Evolutionary conservation across 2,329 filamentous ascomycete genomes (phyloP), one percentile per base, ranked within the genome.

Genomic region (Pestalotiopsis sp.): DNA sequence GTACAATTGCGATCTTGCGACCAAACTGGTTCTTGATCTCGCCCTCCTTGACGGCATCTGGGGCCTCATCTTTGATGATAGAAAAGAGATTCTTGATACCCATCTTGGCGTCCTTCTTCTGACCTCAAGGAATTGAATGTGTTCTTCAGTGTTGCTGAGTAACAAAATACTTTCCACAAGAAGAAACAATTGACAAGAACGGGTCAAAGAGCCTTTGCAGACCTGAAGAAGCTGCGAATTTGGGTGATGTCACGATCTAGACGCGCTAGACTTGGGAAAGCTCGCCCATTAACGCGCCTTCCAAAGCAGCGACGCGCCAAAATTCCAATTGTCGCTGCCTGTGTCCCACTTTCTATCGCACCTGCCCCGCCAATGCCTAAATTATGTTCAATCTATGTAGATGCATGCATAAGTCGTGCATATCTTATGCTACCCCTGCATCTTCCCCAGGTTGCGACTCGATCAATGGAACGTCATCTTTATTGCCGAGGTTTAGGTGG

Each of bases 1-100:
- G 79, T 85, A 97, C 95, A 82, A 98, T 98, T 66, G 95, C 95
- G 70, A 99, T 95, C 83, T 99, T 99, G 80, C 96, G 93, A 72
- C 96, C 96, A 79, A 99, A 99, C 73, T 99, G 96, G 75, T 95
- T 95, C 84, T 99, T 99, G 86, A 99, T 99, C 79, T 99, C 96
- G 70, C 96, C 94, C 78, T 94, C 92, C 82, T 98, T 98, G 86
- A 98, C 89, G 41, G 96, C 92, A 83, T 95, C 93, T n/a, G 96
- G 96, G 73, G 94, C 93, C 84, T 98, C 92, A 78, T 98, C 95
- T 77, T 93, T 92, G 82, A 96, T 94, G 80, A 96, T 91, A 73
- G 89, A 87, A 80, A 91, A 94, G 58, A 96, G 88, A 75, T 93
- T 89, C 85, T 91, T 91, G 75, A 91, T 91, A 80, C 89, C 86